Base-by-base conservation (phyloP, 148 eudicot species). In the Suaeda aralocaspica region DNA sequence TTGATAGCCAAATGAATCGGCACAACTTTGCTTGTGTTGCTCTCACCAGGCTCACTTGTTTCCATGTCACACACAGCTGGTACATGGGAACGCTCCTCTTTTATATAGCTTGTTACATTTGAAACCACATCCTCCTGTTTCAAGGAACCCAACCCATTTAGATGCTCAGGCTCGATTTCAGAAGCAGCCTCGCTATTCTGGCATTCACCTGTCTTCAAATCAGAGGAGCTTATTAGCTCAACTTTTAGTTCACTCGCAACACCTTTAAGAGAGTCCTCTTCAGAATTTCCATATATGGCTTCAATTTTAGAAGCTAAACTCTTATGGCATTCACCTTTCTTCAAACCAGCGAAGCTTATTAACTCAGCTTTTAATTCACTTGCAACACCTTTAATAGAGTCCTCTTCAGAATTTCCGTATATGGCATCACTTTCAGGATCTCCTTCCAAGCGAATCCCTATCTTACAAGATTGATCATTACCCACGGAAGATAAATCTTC, bases 401-500 rank as follows among this genome's bases (percentile, higher is more conserved):
- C 34, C 45, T 56, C 72, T 41, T 21, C 68, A 67, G 45, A 18
- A 18, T 29, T 48, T 66, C 15, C 56, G 15, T 29, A 5, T 33
- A 19, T n/a, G 53, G 44, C 2, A 30, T 73, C 70, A 55, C 8
- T 60, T 22, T 41, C 59, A 13, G 64, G 63, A 18, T 50, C 64
- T 25, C 61, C 77, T 56, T 44, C 63, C 19, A 64, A 59, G 72
- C 62, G 61, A 63, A 44, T 60, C 56, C 30, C 70, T 19, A 22
- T 51, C 70, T 53, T 60, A 19, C 34, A 30, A 25, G 74, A 63
- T 60, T 73, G 59, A 13, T 74, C 77, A 58, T 26, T 65, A 70
- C 65, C 65, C 26, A 41, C 30, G 57, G 73, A 67, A 26, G 67
- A 69, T 31, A 59, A 68, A 64, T 60, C 74, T 46, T 58, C 67